phyloP scores from a whole-genome alignment of 164 flowering plant species.

The Hamamelis virginiana region DNA sequence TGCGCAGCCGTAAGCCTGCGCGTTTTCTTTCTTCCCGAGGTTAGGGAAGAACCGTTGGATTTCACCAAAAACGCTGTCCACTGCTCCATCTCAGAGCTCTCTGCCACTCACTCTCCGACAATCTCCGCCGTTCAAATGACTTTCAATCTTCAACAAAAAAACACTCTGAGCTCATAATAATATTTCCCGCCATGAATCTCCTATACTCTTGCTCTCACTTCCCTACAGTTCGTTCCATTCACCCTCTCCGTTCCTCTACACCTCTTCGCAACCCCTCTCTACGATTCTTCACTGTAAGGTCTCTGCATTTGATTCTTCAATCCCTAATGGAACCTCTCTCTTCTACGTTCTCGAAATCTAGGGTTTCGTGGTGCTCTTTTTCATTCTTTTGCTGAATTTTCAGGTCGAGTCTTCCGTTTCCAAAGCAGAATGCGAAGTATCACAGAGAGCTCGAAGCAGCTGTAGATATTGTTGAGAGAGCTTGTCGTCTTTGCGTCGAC shows the following conservation, averaged over 20 bases:
- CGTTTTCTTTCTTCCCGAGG: too few species aligned
- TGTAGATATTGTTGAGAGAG: conserved; percentile 71
- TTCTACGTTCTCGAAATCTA: not conserved
- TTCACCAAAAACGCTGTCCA: too few species aligned
- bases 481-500: conserved; percentile 82
- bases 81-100: too few species aligned
- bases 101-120: too few species aligned
- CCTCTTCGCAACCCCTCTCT: conserved; percentile 7
- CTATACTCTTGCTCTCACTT: conserved; percentile 13
- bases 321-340: too few species aligned
- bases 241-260: not conserved
- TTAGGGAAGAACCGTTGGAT: too few species aligned
- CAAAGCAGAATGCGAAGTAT: conserved; percentile 58
- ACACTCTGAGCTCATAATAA: too few species aligned
- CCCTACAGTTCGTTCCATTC: conserved; percentile 13
- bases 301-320: conserved; percentile 4
- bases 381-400: not conserved
- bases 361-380: not conserved
- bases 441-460: conserved; percentile 80
- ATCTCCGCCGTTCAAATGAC: not conserved
- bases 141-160: not conserved
- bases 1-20: too few species aligned
- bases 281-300: conserved; percentile 33
- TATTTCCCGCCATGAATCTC: conserved; percentile 18
- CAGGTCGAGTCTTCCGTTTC: conserved; percentile 62